These are phyloP conservation scores for Hibiscus syriacus DNA, from an alignment of 345 rosid genomes.

Conservation along the genomic window DNA sequence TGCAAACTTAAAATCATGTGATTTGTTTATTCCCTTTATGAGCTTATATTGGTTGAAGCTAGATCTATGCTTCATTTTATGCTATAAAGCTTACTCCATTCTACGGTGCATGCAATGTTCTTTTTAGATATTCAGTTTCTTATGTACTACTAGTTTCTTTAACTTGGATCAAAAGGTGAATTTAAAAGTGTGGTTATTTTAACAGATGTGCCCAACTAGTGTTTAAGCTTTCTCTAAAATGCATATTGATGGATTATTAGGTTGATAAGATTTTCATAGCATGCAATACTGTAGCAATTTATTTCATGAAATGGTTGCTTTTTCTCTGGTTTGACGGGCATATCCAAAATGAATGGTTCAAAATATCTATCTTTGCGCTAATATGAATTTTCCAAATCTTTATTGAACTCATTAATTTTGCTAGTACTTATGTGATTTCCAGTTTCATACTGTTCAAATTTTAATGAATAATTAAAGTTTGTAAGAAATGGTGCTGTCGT, in stretches of 20 bases:
- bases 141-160: not conserved
- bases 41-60: not conserved
- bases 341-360: not conserved
- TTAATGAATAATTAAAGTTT: not conserved
- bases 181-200: not conserved
- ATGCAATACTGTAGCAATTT: not conserved
- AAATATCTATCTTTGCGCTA: not conserved
- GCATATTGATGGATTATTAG: not conserved
- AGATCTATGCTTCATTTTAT: not conserved
- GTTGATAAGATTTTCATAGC: no score
- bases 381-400: not conserved
- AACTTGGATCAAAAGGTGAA: not conserved
- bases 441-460: not conserved
- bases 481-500: not conserved
- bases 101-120: not conserved
- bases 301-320: not conserved
- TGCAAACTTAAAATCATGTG: not conserved
- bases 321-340: not conserved
- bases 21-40: not conserved
- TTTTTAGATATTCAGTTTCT: not conserved
- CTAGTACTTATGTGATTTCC: not conserved
- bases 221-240: constrained; percentile 1
- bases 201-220: not conserved
- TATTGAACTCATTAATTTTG: not conserved
- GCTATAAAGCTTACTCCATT: not conserved